phyloP scores from a whole-genome alignment of 345 rosid species.

The Citrus reticulata region DNA sequence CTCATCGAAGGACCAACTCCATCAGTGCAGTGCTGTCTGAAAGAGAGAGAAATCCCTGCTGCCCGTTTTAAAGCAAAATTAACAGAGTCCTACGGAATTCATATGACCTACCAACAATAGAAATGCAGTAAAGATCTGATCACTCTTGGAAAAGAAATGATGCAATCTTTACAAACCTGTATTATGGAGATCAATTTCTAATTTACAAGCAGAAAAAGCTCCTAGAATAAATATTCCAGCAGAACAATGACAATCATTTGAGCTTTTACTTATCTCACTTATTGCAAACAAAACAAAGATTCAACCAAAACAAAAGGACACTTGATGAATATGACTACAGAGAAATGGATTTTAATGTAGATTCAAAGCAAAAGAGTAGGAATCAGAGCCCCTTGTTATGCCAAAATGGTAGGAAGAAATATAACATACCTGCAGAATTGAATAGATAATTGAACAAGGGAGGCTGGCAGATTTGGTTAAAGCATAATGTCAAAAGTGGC shows the following conservation, averaged over 20 bases:
- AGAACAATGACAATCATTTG: neutral
- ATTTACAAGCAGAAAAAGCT: neutral
- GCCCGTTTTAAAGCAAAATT: neutral
- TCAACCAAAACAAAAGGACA: neutral
- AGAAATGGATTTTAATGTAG: neutral
- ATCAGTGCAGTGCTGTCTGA: neutral
- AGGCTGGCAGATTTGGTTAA: conserved; percentile 7
- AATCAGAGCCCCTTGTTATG: neutral
- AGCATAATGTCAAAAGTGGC: conserved; percentile 8
- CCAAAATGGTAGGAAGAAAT: neutral
- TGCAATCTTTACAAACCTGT: neutral
- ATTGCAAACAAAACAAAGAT: neutral
- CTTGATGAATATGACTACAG: neutral
- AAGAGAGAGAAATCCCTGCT: neutral
- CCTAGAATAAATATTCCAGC: neutral
- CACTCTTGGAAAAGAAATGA: neutral
- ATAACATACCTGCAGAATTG: conserved; percentile 16
- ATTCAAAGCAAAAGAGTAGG: neutral
- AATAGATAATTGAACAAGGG: neutral
- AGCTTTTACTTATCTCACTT: neutral
- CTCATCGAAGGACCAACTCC: neutral
- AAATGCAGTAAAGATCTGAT: neutral
- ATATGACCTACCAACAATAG: no score
- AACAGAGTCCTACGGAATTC: no score
- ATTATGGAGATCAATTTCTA: neutral